These are phyloP conservation scores for Aspergillus sergii DNA, from an alignment of 2,329 filamentous ascomycete species.

Conservation along the genomic window DNA sequence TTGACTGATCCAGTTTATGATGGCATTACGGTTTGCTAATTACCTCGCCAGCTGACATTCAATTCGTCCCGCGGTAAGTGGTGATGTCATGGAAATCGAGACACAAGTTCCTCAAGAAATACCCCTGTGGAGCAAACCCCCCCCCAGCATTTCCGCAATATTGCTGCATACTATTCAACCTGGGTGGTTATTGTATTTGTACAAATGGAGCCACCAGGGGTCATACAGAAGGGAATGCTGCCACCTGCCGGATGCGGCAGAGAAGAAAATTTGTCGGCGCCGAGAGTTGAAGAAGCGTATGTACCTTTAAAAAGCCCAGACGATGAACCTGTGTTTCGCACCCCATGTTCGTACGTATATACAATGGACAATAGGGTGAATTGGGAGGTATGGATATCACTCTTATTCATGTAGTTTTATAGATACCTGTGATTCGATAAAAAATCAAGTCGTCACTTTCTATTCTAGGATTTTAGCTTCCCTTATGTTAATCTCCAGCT, in stretches of 20 bases:
- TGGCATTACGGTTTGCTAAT: not conserved
- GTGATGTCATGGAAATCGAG: slow-evolving; percentile 10
- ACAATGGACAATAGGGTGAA: not conserved
- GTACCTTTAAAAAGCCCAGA: not conserved
- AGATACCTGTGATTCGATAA: not conserved
- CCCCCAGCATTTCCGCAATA: not conserved
- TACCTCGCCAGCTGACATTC: not conserved
- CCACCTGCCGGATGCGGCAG: slow-evolving; percentile 3
- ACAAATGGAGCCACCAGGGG: not conserved
- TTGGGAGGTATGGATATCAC: not conserved
- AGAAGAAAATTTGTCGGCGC: not conserved
- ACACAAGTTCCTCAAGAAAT: not conserved
- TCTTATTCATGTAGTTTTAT: not conserved
- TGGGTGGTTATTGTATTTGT: not conserved
- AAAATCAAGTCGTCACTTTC: not conserved
- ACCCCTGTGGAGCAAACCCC: not conserved
- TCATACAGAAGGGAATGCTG: not conserved
- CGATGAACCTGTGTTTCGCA: not conserved
- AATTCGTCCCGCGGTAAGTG: slow-evolving; percentile 8
- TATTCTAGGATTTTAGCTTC: too few relatives aligned
- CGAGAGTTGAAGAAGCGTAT: not conserved
- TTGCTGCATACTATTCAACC: not conserved
- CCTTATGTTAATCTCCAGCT: too few relatives aligned
- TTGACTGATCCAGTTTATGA: not conserved
- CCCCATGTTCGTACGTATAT: not conserved